These are phyloP conservation scores for Poa annua DNA, from an alignment of 176 grass and related monocot species.

Conservation along the genomic window DNA sequence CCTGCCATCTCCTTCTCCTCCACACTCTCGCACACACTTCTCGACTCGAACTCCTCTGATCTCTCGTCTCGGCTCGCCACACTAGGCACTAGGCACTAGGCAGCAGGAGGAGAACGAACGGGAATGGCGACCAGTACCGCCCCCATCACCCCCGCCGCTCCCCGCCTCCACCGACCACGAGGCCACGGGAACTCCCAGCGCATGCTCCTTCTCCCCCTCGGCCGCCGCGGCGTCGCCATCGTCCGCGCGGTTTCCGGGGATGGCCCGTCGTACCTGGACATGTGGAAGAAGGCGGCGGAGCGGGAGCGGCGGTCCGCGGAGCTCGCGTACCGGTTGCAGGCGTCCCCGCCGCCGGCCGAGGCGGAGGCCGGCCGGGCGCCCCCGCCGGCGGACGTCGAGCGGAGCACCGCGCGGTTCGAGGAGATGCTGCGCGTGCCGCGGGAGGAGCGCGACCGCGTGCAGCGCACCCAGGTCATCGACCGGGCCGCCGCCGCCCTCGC, in stretches of 20 bases:
- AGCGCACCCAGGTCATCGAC: slow-evolving; percentile 85
- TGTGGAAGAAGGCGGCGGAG: slow-evolving; percentile 73
- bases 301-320: slow-evolving; percentile 57
- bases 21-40: slow-evolving; percentile 19
- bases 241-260: slow-evolving; percentile 8
- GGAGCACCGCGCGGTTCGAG: slow-evolving; percentile 74
- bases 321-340: slow-evolving; percentile 41
- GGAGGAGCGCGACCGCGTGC: slow-evolving; percentile 84
- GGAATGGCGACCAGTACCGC: slow-evolving; percentile 3
- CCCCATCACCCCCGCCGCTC: slow-evolving; percentile 6
- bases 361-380: background rate
- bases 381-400: slow-evolving; percentile 20
- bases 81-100: too few relatives aligned
- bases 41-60: slow-evolving; percentile 12
- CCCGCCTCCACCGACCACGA: background rate
- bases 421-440: slow-evolving; percentile 70
- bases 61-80: background rate
- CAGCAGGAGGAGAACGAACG: background rate
- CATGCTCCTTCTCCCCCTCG: slow-evolving; percentile 11
- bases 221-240: background rate
- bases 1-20: slow-evolving; percentile 20
- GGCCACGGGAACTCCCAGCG: background rate
- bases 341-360: slow-evolving; percentile 11
- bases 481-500: slow-evolving; percentile 87
- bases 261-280: slow-evolving; percentile 59